These are phyloP conservation scores for Globisporangium heterothallicum DNA, from an alignment of 352 stramenopile species.

Conservation along the genomic window DNA sequence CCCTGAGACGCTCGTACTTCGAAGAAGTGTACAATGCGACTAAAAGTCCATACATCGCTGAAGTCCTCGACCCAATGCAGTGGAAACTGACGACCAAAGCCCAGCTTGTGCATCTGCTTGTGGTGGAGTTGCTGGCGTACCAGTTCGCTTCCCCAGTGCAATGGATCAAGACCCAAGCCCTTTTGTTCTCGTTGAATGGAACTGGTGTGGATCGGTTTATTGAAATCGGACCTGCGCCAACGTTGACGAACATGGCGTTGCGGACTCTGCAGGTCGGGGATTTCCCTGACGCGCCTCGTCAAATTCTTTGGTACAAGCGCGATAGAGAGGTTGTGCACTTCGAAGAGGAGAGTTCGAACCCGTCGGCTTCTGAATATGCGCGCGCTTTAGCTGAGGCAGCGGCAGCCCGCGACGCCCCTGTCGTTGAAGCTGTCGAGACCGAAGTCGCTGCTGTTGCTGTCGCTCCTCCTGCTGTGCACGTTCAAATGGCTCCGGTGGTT, in stretches of 20 bases:
- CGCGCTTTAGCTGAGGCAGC: slow-evolving; percentile 18
- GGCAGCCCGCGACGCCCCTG: slow-evolving; percentile 20
- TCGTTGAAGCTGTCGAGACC: slow-evolving; percentile 16
- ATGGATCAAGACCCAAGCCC: slow-evolving; percentile 85
- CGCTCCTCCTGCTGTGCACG: slow-evolving; percentile 4
- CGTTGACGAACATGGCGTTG: slow-evolving; percentile 81
- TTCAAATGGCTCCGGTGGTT: slow-evolving; percentile 14
- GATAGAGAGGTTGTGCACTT: slow-evolving; percentile 80
- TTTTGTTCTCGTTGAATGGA: slow-evolving; percentile 58
- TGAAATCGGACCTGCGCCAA: slow-evolving; percentile 79
- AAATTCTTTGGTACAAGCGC: slow-evolving; percentile 83
- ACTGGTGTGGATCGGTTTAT: slow-evolving; percentile 61
- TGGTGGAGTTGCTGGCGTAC: slow-evolving; percentile 85
- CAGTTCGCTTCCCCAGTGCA: slow-evolving; percentile 87
- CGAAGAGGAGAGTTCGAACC: slow-evolving; percentile 53
- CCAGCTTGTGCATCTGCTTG: slow-evolving; percentile 67
- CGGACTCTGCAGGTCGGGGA: slow-evolving; percentile 68
- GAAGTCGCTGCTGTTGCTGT: slow-evolving; percentile 17
- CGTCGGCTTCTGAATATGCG: slow-evolving; percentile 63
- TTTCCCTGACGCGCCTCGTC: slow-evolving; percentile 41
- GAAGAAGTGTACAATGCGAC: slow-evolving; percentile 68
- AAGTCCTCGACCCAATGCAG: slow-evolving; percentile 49
- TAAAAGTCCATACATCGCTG: slow-evolving; percentile 48
- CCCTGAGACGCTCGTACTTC: slow-evolving; percentile 70
- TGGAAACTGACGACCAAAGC: slow-evolving; percentile 62